Evolutionary conservation across 495 filamentous ascomycete genomes (phyloP).

Genomic region (Pyrenula massariospora): DNA sequence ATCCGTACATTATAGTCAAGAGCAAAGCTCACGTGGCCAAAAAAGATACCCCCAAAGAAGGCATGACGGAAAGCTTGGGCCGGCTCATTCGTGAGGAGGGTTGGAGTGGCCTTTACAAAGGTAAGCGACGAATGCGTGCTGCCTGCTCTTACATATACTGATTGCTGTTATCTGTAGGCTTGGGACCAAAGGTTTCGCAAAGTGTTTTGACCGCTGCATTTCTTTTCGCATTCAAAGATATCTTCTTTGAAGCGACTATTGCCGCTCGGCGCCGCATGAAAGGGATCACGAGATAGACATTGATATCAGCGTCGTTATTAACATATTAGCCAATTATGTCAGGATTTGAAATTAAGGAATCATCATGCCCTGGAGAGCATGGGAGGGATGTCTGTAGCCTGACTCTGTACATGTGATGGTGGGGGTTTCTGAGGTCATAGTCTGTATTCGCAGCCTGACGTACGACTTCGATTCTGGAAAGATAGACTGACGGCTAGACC

Average conservation of each 20-base stretch:
- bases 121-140: no score
- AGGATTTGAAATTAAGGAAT: no score
- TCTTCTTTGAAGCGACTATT: constrained; percentile 52
- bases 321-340: no score
- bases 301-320: no score
- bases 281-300: constrained; percentile 8
- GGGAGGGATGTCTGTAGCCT: no score
- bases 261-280: constrained; percentile 38
- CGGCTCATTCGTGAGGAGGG: constrained; percentile 81
- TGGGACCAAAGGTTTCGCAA: constrained; percentile 91
- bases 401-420: no score
- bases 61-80: constrained; percentile 60
- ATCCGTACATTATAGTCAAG: constrained; percentile 98
- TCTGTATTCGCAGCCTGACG: no score
- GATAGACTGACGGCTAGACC: no score
- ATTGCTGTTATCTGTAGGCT: constrained; percentile 37
- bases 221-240: constrained; percentile 97
- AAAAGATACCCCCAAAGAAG: constrained; percentile 52
- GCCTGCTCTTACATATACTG: neutral
- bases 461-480: no score
- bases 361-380: no score
- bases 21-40: constrained; percentile 87
- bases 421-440: no score
- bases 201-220: constrained; percentile 94
- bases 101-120: constrained; percentile 81